Base-by-base conservation (phyloP, 441 rosid genomes). In the Arabidopsis hybrid region DNA sequence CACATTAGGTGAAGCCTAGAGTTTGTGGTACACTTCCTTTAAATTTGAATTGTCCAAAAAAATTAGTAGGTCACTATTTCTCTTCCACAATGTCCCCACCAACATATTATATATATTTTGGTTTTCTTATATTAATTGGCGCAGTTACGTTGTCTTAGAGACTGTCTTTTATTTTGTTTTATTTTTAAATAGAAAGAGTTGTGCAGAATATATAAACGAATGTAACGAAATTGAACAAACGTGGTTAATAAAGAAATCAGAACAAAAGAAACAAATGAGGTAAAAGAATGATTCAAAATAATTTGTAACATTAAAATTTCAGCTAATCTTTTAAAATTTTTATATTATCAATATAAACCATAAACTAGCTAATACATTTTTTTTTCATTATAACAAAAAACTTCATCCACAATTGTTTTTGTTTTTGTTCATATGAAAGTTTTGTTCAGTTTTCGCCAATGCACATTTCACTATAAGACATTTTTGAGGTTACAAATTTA, bases 1-100 rank as follows among this genome's bases (percentile, higher is more conserved):
- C 73, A 60, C 64, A 77, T 72, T 78, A 72, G 77, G 81, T 72
- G 81, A 72, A 78, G 73, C 81, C 81, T 78, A 78, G 53, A 72
- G 77, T 67, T 72, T 72, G 65, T 66, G 65, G 81, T 78, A 78
- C 81, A 78, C 70, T 72, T 72, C 34, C 65, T 67, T 61, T 78
- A 53, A 16, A 10, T 72, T 78, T 45, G 63, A 66, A 55, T 34
- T 72, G 52, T 46, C 77, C 77, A 55, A 43, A 72, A 67, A 67
- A 17, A 45, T 39, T 38, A 26, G 21, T 60, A 72, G 65, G 60
- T 72, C 46, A 72, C 77, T 78, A 61, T 72, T 78, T 72, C 59
- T 65, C 73, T 61, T 72, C 77, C 70, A 67, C 49, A 53, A 66
- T 67, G 81, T 60, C 80, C 80, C 73, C 66, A 78, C 81, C 60